Evolutionary conservation across 305 asterid genomes (phyloP).

Genomic region (Andrographis paniculata): DNA sequence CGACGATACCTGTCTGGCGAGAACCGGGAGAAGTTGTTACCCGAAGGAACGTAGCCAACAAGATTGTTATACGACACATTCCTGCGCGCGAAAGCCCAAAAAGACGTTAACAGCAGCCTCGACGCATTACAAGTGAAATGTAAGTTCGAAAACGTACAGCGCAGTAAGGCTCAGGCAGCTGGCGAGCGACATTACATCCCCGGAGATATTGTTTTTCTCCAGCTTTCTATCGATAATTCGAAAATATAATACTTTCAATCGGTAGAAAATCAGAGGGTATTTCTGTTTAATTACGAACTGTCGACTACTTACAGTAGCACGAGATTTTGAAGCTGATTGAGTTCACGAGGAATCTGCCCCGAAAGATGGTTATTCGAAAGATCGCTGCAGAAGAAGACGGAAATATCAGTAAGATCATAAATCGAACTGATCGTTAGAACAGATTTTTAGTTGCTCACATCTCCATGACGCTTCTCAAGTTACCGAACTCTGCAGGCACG

Average conservation of each 20-base stretch:
- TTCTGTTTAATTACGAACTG: too few species aligned
- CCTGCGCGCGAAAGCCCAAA: too few species aligned
- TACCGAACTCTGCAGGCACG: conserved; percentile 87
- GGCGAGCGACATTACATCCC: conserved; percentile 61
- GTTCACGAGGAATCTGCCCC: conserved; percentile 75
- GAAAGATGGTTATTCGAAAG: conserved; percentile 78
- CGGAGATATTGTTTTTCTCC: conserved; percentile 76
- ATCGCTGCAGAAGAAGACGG: conserved; percentile 41
- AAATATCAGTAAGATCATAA: background rate
- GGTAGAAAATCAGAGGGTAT: too few species aligned
- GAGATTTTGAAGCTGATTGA: conserved; percentile 81
- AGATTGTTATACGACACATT: conserved; percentile 81
- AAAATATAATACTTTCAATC: too few species aligned
- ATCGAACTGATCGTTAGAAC: background rate
- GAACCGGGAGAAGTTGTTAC: conserved; percentile 86
- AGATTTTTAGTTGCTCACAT: conserved; percentile 44
- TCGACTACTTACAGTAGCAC: conserved; percentile 87
- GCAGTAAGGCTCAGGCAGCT: conserved; percentile 62
- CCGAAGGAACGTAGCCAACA: conserved; percentile 75
- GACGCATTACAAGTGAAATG: too few species aligned
- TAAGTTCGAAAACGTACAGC: conserved; percentile 59
- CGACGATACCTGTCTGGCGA: conserved; percentile 84
- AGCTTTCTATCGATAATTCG: conserved; percentile 38
- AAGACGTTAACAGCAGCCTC: too few species aligned
- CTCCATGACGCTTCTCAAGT: conserved; percentile 85